Base-by-base conservation (phyloP, 106 monocot species). In the Platanthera zijinensis region DNA sequence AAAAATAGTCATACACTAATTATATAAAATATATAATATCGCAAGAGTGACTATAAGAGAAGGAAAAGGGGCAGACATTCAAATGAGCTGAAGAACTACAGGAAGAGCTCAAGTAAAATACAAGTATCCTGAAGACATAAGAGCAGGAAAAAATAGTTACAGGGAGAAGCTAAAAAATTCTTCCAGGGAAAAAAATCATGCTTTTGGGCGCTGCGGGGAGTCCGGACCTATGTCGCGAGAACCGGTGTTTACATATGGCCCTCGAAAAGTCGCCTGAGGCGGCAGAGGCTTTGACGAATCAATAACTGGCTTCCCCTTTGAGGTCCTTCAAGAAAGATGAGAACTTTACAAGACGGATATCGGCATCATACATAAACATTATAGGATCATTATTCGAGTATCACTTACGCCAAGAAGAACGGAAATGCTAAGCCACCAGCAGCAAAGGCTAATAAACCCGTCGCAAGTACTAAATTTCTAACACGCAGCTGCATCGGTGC, bases 191-290 rank as follows among this genome's bases (percentile, higher is more conserved):
- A 22, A 51, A 51, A 0, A 47, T 87, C 69, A 89, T 45, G 69
- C 72, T 78, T 92, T 92, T 1, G 92, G 86, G 18, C 87, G 87
- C 9, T 83, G 79, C 11, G 84, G 78, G 48, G 54, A 12, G 51
- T 99, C 99, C 39, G 99, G 99, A n/a, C 94, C 99, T 19, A 99
- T 83, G 80, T 99, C 99, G 63, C 84, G 85, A 59, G 99, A 99
- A 5, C 99, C 99, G 56, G 94, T 88, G 78, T 99, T 99, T 5
- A 94, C 75, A 76, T 99, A 94, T 14, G 99, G 94, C 61, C 99
- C 99, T 51, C 94, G 82, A 67, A 99, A 99, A 10, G 94, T 99
- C 57, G 99, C 99, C 73, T 93, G 92, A 71, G 94, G 94, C 52
- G 99, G 99, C 11, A 99, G 86, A 39, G 99, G 94, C 85, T 94